Percentiles rank a stretch among this genome's conserved stretches.
phyloP scores from a whole-genome alignment of 148 eudicot genomes.

The Cornus controversa region DNA sequence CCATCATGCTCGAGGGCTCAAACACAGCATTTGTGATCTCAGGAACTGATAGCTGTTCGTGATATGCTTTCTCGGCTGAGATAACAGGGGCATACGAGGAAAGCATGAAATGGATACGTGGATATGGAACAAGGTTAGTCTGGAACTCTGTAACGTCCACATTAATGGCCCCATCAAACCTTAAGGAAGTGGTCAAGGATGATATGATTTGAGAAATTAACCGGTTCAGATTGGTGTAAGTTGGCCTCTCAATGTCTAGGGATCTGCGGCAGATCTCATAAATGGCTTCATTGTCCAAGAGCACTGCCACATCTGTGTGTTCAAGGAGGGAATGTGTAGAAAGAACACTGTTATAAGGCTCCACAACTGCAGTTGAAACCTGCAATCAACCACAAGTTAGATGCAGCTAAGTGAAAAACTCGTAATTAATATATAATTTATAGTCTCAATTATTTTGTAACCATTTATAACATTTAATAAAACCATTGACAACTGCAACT shows the following conservation, averaged over 20 bases:
- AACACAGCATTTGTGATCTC: constrained; percentile 65
- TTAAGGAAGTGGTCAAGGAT: constrained; percentile 59
- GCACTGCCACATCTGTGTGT: constrained; percentile 61
- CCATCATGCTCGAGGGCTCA: constrained; percentile 70
- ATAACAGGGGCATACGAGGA: constrained; percentile 69
- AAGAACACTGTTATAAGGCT: constrained; percentile 69
- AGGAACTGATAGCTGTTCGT: constrained; percentile 55
- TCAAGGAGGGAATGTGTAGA: constrained; percentile 68
- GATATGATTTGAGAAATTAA: constrained; percentile 58
- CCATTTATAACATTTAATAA: too few species aligned
- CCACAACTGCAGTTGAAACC: constrained; percentile 76
- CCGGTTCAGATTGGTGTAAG: constrained; percentile 58
- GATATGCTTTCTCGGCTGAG: constrained; percentile 60
- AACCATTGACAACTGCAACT: background rate
- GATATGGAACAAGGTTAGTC: constrained; percentile 68
- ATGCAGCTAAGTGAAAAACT: background rate
- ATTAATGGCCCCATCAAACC: constrained; percentile 72
- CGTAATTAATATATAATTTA: background rate
- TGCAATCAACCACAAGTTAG: constrained; percentile 24
- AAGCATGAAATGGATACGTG: constrained; percentile 67
- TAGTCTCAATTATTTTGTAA: background rate
- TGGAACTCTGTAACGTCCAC: constrained; percentile 64
- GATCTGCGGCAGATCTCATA: constrained; percentile 66
- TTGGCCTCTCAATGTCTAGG: constrained; percentile 59
- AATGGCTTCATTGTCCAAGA: constrained; percentile 67